Evolutionary conservation across 202 grass and related monocot genomes (phyloP).

Genomic region (Bolboschoenoplectus hybrid): DNA sequence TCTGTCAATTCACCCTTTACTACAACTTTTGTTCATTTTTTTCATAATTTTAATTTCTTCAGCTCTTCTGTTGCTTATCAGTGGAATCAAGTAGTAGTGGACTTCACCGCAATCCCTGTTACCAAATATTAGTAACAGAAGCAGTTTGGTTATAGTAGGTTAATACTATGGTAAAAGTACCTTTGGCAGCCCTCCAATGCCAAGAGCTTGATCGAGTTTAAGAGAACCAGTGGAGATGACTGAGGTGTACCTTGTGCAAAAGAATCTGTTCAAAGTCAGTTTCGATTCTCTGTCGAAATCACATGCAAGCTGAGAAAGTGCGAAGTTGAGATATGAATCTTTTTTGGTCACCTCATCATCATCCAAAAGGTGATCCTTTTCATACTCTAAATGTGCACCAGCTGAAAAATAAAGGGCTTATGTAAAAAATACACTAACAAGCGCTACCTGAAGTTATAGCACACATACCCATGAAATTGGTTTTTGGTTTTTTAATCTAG

Average conservation of each 20-base stretch:
- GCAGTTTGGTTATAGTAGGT: conserved; percentile 26
- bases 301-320: conserved; percentile 72
- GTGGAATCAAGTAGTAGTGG: conserved; percentile 10
- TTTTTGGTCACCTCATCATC: conserved; percentile 48
- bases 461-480: background rate
- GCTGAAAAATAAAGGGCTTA: conserved; percentile 55
- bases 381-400: conserved; percentile 71
- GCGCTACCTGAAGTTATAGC: conserved; percentile 18
- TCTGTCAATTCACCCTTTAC: conserved; percentile 2
- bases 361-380: conserved; percentile 61
- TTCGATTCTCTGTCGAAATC: conserved; percentile 92
- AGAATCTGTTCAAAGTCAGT: conserved; percentile 72
- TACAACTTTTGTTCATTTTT: background rate
- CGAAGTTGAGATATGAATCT: conserved; percentile 56
- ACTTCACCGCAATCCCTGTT: background rate
- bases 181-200: conserved; percentile 92
- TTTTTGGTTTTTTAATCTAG: conserved; percentile 4
- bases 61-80: background rate
- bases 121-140: background rate
- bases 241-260: conserved; percentile 48
- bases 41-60: background rate
- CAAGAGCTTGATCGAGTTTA: conserved; percentile 86
- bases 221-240: conserved; percentile 83
- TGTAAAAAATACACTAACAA: conserved; percentile 47
- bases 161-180: conserved; percentile 46